Evolutionary conservation across 148 eudicot species (phyloP), one percentile per base, ranked within the genome.

Genomic region (Silene latifolia): DNA sequence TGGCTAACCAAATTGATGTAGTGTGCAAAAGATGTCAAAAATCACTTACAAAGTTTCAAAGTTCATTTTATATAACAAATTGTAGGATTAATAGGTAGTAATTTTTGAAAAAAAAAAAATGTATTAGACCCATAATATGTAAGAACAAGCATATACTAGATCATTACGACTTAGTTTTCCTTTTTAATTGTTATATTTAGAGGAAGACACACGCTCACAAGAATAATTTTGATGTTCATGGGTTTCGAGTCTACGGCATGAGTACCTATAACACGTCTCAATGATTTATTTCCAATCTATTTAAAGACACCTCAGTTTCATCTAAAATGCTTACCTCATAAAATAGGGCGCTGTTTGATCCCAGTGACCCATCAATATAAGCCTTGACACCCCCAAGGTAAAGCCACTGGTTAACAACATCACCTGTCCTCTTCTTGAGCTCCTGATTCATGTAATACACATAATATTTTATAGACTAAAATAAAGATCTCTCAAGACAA

Each of bases 371-470:
- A 87, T 96, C 99, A 73, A 85, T 79, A 81, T 89, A 96, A 67
- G 92, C 93, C 83, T 96, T 96, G 44, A 92, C 89, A 47, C 99
- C 99, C 25, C 99, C 99, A 59, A 96, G 78, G 84, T 90, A 89
- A 75, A 96, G 80, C 97, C 98, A 88, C 76, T 87, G 80, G 77
- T 93, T 92, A 81, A 90, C 74, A 77, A 73, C 86, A 72, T 68
- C 92, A 39, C 94, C 94, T 46, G 78, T 83, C 80, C 64, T 77
- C 63, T 82, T 83, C 77, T 87, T 80, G 80, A 88, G 88, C 78
- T 86, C 92, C 97, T 95, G 69, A 64, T 32, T 9, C 63, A 81
- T 67, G 75, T 71, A 29, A 53, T 44, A 46, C 58, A 81, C 74
- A 67, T 67, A 21, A 29, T 15, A 29, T 56, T 69, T 51, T 39